Base-by-base conservation (phyloP, 306 rosid species). In the Pyrus bretschneideri region DNA sequence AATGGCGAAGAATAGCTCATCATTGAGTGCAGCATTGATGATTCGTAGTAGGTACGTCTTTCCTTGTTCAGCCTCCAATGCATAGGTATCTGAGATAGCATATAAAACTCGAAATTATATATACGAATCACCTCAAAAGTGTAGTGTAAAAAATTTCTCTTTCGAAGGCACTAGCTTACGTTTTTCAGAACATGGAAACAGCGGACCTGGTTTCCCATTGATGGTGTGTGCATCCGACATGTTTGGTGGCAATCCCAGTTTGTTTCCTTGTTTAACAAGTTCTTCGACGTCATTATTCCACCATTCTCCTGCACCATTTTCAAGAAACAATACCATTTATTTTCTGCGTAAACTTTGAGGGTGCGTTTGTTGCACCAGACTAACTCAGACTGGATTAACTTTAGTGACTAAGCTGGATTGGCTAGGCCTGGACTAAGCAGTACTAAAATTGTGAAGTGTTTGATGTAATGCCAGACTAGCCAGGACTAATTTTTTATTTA, bases 11-110 rank as follows among this genome's bases (percentile, higher is more conserved):
- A 83, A 79, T 23, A 83, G 72, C 60, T 79, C 86, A 40, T 83
- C 83, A 65, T 83, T 83, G 38, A 83, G 81, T 45, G 86, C 86
- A 75, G 81, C 83, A 51, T 79, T 79, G 75, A 79, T 35, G 60
- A 83, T 79, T 45, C 83, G 65, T 23, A 79, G 42, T 2, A 83
- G 80, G 65, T 83, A 79, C 2, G 79, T 67, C 73, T 79, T 83
- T 9, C 81, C 81, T 25, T 83, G 76, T 10, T 76, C 86, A 71
- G 79, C 86, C 75, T 79, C 78, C 75, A 83, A 27, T n/a, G 78
- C 81, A 71, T 45, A 79, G 10, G 86, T 83, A 66, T 79, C 83
- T 75, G 59, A 1, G 27, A 67, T 14, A 5, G 55, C 7, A 6
- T 38, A 38, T 38, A 33, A 45, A 67, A 27, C 1, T n/a, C 22